Percentiles rank a stretch among this genome's conserved stretches.
phyloP scores from a whole-genome alignment of 495 filamentous ascomycete genomes.

The Barbatosphaeria neglecta region DNA sequence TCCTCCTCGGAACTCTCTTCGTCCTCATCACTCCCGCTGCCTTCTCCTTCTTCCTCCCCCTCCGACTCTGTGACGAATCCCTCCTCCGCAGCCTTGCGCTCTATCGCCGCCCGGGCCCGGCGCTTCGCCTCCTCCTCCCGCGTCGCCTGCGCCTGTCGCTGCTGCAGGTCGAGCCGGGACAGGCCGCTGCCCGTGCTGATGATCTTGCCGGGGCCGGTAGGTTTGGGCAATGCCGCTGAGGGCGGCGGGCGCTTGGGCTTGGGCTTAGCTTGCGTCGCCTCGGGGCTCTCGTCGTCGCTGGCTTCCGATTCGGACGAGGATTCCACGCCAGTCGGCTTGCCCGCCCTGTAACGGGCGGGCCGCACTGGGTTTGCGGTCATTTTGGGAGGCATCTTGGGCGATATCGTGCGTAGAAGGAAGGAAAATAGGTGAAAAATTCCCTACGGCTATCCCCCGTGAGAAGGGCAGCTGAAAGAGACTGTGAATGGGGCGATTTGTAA shows the following conservation, averaged over 20 bases:
- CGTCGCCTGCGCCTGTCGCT: slow-evolving; percentile 28
- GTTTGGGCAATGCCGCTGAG: slow-evolving; percentile 45
- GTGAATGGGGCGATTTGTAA: too few species aligned
- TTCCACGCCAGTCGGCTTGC: slow-evolving; percentile 64
- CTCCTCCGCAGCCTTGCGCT: slow-evolving; percentile 49
- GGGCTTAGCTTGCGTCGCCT: slow-evolving; percentile 19
- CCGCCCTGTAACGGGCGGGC: slow-evolving; percentile 74
- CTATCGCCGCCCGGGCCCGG: slow-evolving; percentile 27
- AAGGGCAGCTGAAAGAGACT: too few species aligned
- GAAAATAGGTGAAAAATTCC: too few species aligned
- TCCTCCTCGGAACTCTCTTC: slow-evolving; percentile 42
- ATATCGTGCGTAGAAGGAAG: too few species aligned
- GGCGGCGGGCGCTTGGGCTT: slow-evolving; percentile 23
- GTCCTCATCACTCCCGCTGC: slow-evolving; percentile 29
- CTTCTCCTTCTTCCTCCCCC: slow-evolving; percentile 26
- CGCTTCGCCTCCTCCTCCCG: slow-evolving; percentile 32
- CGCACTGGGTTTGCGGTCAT: slow-evolving; percentile 90
- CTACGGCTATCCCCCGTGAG: too few species aligned
- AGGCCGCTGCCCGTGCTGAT: slow-evolving; percentile 51
- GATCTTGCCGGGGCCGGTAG: slow-evolving; percentile 44
- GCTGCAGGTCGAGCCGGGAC: slow-evolving; percentile 55
- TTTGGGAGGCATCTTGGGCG: slow-evolving; percentile 62
- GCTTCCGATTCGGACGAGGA: slow-evolving; percentile 54
- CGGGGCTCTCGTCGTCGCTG: slow-evolving; percentile 28
- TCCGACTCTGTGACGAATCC: slow-evolving; percentile 61